Base-by-base conservation (phyloP, 2,329 filamentous ascomycete species). In the Dactylellina sp. region DNA sequence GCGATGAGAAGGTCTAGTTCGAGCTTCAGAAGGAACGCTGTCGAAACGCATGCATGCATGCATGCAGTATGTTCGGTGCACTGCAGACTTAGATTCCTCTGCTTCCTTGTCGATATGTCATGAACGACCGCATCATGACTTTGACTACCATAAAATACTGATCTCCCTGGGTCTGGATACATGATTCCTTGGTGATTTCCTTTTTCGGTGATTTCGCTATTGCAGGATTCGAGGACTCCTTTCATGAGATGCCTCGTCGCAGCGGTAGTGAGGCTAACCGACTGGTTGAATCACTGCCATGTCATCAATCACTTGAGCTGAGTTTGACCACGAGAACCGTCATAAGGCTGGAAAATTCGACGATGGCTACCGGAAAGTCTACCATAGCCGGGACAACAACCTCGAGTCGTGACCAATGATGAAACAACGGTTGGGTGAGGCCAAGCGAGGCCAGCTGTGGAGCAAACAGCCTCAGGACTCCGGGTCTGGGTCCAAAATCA, bases 281-380 rank as follows among this genome's bases (percentile, higher is more conserved):
- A 72, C 61, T 72, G 68, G 68, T 49, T 65, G 47, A 32, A 65
- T 72, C 52, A 44, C 49, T 72, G 68, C 68, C 60, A 72, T 72
- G 68, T 72, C 68, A 72, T 72, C 68, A 72, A 72, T 72, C 68
- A 72, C 68, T 72, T 72, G 68, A 65, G 52, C 60, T 32, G 4
- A 9, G 53, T 4, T 49, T 49, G 68, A 55, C 40, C 68, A 72
- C 68, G 68, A 55, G 68, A 72, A 72, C 68, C 46, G 56, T 50
- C 18, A 37, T 37, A 60, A 60, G 68, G 68, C 68, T 65, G 60
- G 65, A 40, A 46, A 53, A 60, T 49, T 35, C 47, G 7, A 47
- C 46, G n/a, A 7, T 25, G 37, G 18, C 57, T 28, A 47, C 24
- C 24, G 1, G 12, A 60, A 2, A 20, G 20, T 7, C 14, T 46